Percentiles rank a stretch among this genome's conserved stretches.
These are phyloP conservation scores for Mortierella sp. DNA, from an alignment of 371 early-diverging fungal species.

Conservation along the genomic window DNA sequence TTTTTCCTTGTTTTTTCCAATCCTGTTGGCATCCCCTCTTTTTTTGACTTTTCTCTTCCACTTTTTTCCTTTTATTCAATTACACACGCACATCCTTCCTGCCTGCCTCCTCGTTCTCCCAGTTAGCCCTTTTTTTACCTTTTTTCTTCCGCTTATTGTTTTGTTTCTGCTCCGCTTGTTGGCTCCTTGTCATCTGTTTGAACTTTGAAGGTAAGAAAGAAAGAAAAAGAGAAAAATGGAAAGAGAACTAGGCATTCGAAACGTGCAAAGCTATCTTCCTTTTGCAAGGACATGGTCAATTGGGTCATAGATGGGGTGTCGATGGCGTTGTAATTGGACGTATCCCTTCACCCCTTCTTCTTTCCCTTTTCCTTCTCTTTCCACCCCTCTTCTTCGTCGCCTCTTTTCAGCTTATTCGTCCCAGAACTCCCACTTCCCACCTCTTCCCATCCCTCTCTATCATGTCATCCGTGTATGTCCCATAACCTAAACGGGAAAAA, in stretches of 20 bases:
- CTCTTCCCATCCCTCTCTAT: not conserved
- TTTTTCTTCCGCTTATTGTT: not conserved
- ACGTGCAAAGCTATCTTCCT: not conserved
- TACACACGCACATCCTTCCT: not conserved
- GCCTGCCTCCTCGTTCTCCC: slow-evolving; percentile 2
- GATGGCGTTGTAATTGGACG: slow-evolving; percentile 5
- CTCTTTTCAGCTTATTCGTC: not conserved
- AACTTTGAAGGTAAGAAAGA: slow-evolving; percentile 3
- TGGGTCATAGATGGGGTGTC: not conserved
- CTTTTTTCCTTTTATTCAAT: not conserved
- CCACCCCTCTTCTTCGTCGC: not conserved
- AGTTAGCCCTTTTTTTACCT: not conserved
- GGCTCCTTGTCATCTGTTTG: slow-evolving; percentile 11
- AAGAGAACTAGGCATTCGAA: not conserved
- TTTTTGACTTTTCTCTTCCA: not conserved
- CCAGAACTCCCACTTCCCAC: not conserved
- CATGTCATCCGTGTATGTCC: not conserved
- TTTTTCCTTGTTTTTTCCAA: not conserved
- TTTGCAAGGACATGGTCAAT: not conserved
- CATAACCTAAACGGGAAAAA: slow-evolving; percentile 14
- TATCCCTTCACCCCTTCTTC: not conserved
- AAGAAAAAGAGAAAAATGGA: not conserved
- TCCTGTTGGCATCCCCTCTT: not conserved
- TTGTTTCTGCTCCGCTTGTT: not conserved
- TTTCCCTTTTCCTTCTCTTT: not conserved